Evolutionary conservation across 495 filamentous ascomycete genomes (phyloP).

Genomic region (Xylaria flabelliformis): DNA sequence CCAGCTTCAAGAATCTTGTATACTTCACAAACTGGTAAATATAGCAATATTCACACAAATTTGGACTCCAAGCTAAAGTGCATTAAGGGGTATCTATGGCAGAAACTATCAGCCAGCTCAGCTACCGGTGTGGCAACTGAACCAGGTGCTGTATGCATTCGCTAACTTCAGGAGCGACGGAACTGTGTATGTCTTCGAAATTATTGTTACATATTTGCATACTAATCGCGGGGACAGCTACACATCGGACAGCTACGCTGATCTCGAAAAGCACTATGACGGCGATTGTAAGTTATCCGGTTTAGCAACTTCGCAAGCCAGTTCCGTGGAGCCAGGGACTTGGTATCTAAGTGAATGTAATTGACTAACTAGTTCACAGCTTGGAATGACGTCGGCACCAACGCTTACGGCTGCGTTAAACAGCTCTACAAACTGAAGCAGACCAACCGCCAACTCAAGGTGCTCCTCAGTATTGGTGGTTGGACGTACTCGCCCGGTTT

Average conservation of each 20-base stretch:
- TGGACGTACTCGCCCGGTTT: conserved; percentile 89
- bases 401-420: conserved; percentile 83
- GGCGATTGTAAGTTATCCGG: conserved; percentile 45
- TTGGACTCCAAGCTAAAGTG: not conserved
- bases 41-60: not conserved
- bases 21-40: conserved; percentile 58
- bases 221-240: conserved; percentile 37
- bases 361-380: conserved; percentile 39
- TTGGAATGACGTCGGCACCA: conserved; percentile 59
- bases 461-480: conserved; percentile 86
- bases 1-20: conserved; percentile 50
- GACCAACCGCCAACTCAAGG: conserved; percentile 82
- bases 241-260: conserved; percentile 62
- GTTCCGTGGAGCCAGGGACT: not conserved
- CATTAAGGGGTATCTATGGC: conserved; percentile 77
- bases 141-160: conserved; percentile 89
- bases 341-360: not conserved
- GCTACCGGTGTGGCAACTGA: conserved; percentile 79
- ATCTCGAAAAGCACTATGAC: conserved; percentile 77
- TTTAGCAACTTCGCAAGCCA: not conserved
- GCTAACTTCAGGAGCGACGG: conserved; percentile 83
- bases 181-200: conserved; percentile 66
- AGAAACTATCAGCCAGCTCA: conserved; percentile 81
- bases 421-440: conserved; percentile 89
- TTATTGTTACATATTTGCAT: not conserved